Evolutionary conservation across 192 early-diverging fungal species (phyloP), one percentile per base, ranked within the genome.

Genomic region (Geranomyces michiganensis): DNA sequence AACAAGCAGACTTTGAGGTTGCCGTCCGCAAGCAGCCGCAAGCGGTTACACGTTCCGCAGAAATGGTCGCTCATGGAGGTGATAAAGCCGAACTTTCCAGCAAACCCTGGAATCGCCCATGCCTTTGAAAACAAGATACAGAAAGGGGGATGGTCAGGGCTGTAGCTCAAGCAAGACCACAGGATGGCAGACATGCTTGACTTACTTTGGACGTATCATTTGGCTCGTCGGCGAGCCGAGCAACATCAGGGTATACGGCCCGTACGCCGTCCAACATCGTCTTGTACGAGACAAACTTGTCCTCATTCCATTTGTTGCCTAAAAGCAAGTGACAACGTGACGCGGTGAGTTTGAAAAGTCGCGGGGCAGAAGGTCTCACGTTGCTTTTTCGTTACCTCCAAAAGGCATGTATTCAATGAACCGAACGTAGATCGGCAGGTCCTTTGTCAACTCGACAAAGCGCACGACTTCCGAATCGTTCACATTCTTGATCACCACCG

Each of bases 321-420:
- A 68, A 26, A 24, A n/a, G 73, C 21, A 49, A 27, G n/a, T n/a
- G 41, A 65, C 45, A 58, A 24, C 32, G 27, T 63, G 19, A 60
- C 15, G n/a, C 6, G 51, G 24, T 53, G 19, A 48, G 43, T 51
- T 9, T 67, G 27, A 31, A 45, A 10, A 21, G 22, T 22, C 27
- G 26, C 17, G 49, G n/a, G 0, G 33, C 72, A 24, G 15, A 14
- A 59, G 5, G 36, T 29, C 55, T 10, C 36, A 24, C 27, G n/a
- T n/a, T 46, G 15, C 14, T 17, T 2, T 30, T 13, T 36, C 14
- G 73, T 69, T 78, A 89, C 95, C 96, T 77, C 94, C 95, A 81
- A 98, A 98, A 0, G 96, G 96, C 96, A 97, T 98, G 72, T 97
- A 97, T 77, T 98, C 96, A 75, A 98, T 98, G 78, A 98, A 98